phyloP scores from a whole-genome alignment of 257 asterid species.

The Solanum chilense region DNA sequence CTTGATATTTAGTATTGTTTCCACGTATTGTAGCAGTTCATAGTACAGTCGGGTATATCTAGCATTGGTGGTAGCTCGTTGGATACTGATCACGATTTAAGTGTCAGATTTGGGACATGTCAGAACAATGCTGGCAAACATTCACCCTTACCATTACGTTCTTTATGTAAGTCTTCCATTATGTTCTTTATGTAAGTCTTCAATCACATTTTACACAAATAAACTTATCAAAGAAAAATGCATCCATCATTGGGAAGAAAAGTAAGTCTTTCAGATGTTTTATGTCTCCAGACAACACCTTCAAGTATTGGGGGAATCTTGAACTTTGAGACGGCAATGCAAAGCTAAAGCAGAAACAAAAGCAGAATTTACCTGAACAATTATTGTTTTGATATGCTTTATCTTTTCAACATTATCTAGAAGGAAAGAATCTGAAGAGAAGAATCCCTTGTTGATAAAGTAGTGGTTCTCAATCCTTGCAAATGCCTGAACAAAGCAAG shows the following conservation, averaged over 20 bases:
- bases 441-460: constrained; percentile 85
- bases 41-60: background rate
- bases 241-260: background rate
- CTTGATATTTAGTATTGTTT: background rate
- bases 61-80: background rate
- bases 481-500: constrained; percentile 54
- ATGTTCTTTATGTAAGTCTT: background rate
- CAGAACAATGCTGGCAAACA: background rate
- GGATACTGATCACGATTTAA: background rate
- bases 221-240: background rate
- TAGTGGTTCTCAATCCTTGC: constrained; percentile 99
- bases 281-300: background rate
- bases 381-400: constrained; percentile 62
- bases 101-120: background rate
- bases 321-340: background rate
- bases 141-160: background rate
- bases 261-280: background rate
- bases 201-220: background rate
- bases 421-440: constrained; percentile 65
- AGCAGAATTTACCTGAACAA: constrained; percentile 68
- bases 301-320: background rate
- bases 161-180: background rate
- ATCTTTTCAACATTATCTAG: constrained; percentile 84
- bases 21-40: background rate
- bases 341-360: background rate